A percentile compares a stretch with the other conserved stretches of the same genome.
Conservation (phyloP, 345 rosid genomes). For the Hevea brasiliensis region DNA sequence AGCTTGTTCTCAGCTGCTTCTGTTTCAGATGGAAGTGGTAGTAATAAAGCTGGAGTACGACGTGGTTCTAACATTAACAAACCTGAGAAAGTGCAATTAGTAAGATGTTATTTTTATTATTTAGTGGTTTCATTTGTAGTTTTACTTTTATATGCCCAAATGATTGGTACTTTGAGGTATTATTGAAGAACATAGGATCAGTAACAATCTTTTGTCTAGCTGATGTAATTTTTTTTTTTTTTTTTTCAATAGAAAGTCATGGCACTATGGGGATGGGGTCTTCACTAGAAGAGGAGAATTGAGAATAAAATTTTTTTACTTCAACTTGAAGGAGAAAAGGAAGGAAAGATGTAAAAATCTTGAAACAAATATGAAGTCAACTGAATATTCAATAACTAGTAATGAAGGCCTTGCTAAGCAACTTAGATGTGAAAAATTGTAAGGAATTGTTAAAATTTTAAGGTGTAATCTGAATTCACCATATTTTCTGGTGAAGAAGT, state of each 20-base stretch:
- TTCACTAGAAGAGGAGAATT: not conserved
- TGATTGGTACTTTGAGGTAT: not conserved
- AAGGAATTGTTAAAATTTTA: no score
- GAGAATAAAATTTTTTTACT: not conserved
- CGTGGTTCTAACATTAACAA: slow-evolving; percentile 80
- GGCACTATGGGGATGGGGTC: not conserved
- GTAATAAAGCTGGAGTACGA: slow-evolving; percentile 69
- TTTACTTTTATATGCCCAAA: not conserved
- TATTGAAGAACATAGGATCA: not conserved
- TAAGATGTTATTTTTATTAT: slow-evolving; percentile 35
- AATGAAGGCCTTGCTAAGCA: not conserved
- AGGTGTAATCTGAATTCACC: not conserved
- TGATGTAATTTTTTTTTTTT: no score
- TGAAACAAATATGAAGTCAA: not conserved
- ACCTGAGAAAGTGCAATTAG: slow-evolving; percentile 94
- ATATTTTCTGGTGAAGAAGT: not conserved
- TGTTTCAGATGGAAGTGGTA: slow-evolving; percentile 49
- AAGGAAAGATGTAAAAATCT: not conserved
- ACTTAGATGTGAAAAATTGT: not conserved
- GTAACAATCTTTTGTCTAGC: not conserved
- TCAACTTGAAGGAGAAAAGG: not conserved
- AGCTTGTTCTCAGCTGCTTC: slow-evolving; percentile 89
- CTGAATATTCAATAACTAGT: not conserved
- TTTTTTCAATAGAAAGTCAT: not conserved
- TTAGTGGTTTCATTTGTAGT: not conserved